Evolutionary conservation across 495 filamentous ascomycete species (phyloP).

Genomic region (Thermochaetoides thermophila): DNA sequence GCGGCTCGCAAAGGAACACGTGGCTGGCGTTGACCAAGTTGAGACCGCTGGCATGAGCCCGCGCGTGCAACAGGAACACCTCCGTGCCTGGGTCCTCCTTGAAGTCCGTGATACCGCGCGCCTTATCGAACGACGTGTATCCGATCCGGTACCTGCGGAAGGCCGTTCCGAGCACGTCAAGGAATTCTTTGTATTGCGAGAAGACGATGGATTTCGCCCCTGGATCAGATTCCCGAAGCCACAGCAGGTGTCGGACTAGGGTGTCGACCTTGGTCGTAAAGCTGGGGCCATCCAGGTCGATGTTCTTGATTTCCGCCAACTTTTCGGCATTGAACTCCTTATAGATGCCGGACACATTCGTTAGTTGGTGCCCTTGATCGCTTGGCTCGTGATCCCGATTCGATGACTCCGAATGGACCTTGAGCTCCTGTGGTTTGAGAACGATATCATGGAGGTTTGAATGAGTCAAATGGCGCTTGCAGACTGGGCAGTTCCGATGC

Average conservation of each 20-base stretch:
- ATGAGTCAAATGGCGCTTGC: conserved; percentile 48
- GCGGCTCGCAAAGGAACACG: conserved; percentile 85
- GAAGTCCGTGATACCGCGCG: conserved; percentile 55
- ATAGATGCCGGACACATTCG: conserved; percentile 44
- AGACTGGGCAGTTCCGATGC: conserved; percentile 55
- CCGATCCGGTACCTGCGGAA: conserved; percentile 56
- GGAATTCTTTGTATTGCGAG: conserved; percentile 65
- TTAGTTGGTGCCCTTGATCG: conserved; percentile 6
- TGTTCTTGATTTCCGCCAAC: conserved; percentile 66
- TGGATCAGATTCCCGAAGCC: conserved; percentile 70
- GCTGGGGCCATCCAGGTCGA: conserved; percentile 54
- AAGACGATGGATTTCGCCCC: conserved; percentile 85
- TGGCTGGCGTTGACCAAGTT: conserved; percentile 88
- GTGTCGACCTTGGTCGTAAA: conserved; percentile 86
- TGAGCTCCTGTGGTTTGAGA: conserved; percentile 58
- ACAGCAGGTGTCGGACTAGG: conserved; percentile 64
- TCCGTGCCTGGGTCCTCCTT: conserved; percentile 59
- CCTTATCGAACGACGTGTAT: conserved; percentile 46
- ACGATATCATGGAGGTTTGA: conserved; percentile 69
- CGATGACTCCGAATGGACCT: conserved; percentile 50
- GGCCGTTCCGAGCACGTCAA: conserved; percentile 55
- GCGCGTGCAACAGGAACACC: conserved; percentile 78
- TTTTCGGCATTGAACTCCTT: conserved; percentile 53
- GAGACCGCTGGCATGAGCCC: conserved; percentile 72
- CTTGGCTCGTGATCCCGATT: neutral